These are phyloP conservation scores for Calvatia gigantea DNA, from an alignment of 768 basidiomycete species.

Conservation along the genomic window DNA sequence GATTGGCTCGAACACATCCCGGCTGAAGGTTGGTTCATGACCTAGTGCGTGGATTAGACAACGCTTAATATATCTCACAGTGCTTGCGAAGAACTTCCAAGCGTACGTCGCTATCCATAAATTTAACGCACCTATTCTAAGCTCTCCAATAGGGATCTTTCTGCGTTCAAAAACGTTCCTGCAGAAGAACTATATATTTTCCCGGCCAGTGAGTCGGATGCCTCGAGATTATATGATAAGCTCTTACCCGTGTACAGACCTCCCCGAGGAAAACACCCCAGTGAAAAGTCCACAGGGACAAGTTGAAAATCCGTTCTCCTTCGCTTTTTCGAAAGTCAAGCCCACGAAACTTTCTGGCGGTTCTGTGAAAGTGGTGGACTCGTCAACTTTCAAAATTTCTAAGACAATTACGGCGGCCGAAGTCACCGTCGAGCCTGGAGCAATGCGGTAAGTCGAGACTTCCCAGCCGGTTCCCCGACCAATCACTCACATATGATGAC, in stretches of 20 bases:
- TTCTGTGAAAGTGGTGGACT: constrained; percentile 48
- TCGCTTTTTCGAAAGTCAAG: constrained; percentile 41
- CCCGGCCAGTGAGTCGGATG: constrained; percentile 33
- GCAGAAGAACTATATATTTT: constrained; percentile 49
- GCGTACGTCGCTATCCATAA: constrained; percentile 18
- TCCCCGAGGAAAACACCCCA: constrained; percentile 22
- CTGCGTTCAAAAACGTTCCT: constrained; percentile 41
- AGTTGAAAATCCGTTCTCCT: constrained; percentile 43
- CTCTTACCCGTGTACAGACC: constrained; percentile 21
- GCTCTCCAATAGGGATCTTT: constrained; percentile 21
- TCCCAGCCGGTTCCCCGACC: not conserved
- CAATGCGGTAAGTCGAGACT: constrained; percentile 37
- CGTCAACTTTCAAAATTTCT: constrained; percentile 48
- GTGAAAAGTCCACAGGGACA: constrained; percentile 41
- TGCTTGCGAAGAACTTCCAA: constrained; percentile 52
- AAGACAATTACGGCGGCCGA: constrained; percentile 53
- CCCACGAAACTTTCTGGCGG: constrained; percentile 45
- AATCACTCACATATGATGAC: not conserved
- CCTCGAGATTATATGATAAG: not conserved
- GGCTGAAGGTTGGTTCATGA: constrained; percentile 34
- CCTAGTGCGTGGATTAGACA: not conserved
- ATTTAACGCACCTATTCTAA: not conserved
- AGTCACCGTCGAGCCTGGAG: constrained; percentile 55
- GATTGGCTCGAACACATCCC: constrained; percentile 55
- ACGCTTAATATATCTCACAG: constrained; percentile 16